Evolutionary conservation across 2,329 filamentous ascomycete genomes (phyloP), one percentile per base, ranked within the genome.

Genomic region (Chrysoporthe cubensis): DNA sequence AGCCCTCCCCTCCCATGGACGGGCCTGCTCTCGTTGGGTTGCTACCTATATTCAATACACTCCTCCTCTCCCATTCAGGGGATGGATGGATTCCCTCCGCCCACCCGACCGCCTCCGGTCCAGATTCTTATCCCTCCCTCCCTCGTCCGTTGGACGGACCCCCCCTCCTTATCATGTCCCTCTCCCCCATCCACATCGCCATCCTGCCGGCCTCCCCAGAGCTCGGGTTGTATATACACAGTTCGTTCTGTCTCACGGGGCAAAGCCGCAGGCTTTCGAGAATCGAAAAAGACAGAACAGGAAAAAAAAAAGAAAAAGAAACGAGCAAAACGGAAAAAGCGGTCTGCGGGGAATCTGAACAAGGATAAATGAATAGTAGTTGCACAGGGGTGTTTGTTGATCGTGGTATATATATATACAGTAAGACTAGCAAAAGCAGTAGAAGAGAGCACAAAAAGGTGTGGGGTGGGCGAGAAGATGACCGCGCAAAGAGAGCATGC

Each of bases 341-440:
- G 13, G 54, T 26, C 16, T 2, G 32, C 34, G 9, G 16, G 32
- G 6, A n/a, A n/a, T n/a, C 32, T 26, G 21, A 37, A 56, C 9
- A n/a, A 57, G 54, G 9, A 26, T 11, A 32, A 54, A 57, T 40
- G 34, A 9, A 57, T 26, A 57, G 8, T 57, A 57, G 54, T 57
- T 57, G 54, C 34, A 57, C 54, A 57, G 54, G 54, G 54, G 34
- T 57, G 32, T 57, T 57, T 57, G 50, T 32, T 54, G 44, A 46
- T 34, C 32, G 54, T 40, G 54, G 54, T 57, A 52, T 52, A 54
- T 52, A 14, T 52, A 37, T 54, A 54, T 32, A 54, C 26, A 54
- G 21, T 32, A 54, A 32, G 14, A 57, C 21, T 13, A 18, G 18
- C 54, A 14, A 40, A 40, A 57, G 32, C 32, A 57, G 34, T 26